Conservation (phyloP, 2,329 filamentous ascomycete genomes). For the Malbranchea zuffiana region DNA sequence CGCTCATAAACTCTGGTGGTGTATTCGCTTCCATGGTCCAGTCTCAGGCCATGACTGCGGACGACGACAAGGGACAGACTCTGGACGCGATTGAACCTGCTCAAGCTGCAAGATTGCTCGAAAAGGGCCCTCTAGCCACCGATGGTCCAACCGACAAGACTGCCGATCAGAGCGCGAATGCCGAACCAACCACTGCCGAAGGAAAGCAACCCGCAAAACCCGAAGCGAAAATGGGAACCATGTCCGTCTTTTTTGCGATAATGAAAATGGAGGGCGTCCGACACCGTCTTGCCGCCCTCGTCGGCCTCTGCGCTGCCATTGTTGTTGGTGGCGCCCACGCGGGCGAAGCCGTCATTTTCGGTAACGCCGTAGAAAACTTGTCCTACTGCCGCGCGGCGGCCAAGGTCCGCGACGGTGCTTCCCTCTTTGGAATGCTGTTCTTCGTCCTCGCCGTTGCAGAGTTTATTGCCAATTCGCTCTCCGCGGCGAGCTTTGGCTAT, state of each 20-base stretch:
- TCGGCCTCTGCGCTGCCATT: conserved; percentile 42
- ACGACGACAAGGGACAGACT: conserved; percentile 5
- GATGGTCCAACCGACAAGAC: conserved; percentile 17
- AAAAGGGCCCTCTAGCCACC: conserved; percentile 1
- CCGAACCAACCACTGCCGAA: conserved; percentile 2
- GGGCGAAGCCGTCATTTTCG: conserved; percentile 49
- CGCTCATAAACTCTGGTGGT: conserved; percentile 22
- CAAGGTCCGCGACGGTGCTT: conserved; percentile 40
- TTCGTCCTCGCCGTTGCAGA: conserved; percentile 51
- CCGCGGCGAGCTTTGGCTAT: conserved; percentile 47
- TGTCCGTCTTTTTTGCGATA: conserved; percentile 17
- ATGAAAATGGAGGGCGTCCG: conserved; percentile 22
- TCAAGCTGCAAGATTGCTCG: neutral
- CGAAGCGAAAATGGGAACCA: conserved; percentile 14
- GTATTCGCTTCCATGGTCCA: conserved; percentile 36
- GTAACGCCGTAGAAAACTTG: conserved; percentile 48
- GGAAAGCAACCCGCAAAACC: conserved; percentile 7
- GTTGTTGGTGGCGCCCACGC: conserved; percentile 49
- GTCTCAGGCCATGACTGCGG: conserved; percentile 31
- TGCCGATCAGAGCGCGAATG: conserved; percentile 16
- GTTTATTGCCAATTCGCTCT: conserved; percentile 51
- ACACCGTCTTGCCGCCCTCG: conserved; percentile 32
- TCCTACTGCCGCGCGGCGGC: conserved; percentile 42
- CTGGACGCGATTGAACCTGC: conserved; percentile 5
- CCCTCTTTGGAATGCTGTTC: conserved; percentile 48